phyloP scores from a whole-genome alignment of 352 stramenopile species.

The Pythium coloratum region DNA sequence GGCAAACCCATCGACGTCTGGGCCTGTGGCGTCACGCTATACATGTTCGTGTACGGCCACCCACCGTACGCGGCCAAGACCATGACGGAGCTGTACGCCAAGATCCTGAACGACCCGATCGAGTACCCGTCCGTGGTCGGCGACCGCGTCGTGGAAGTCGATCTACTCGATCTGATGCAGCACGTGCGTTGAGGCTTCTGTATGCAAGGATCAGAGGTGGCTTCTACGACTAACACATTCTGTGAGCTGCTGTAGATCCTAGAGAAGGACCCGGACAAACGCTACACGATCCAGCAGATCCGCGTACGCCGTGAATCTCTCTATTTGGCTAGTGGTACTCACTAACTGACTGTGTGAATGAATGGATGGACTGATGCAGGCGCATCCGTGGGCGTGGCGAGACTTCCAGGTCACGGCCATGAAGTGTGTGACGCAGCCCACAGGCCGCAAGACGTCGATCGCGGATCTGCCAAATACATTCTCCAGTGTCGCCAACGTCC shows the following conservation, averaged over 20 bases:
- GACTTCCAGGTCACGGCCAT: conserved; percentile 72
- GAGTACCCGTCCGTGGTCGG: conserved; percentile 44
- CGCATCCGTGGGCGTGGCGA: conserved; percentile 67
- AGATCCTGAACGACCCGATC: conserved; percentile 87
- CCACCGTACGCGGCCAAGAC: conserved; percentile 92
- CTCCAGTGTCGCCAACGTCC: conserved; percentile 46
- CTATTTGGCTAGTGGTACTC: neutral
- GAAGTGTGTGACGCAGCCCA: conserved; percentile 64
- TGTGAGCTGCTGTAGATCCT: conserved; percentile 45
- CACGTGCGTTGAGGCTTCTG: conserved; percentile 34
- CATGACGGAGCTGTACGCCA: conserved; percentile 90
- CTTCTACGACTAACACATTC: neutral
- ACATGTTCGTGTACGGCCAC: conserved; percentile 95
- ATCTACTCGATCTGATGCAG: conserved; percentile 65
- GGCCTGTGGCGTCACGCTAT: conserved; percentile 95
- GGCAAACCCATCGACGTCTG: conserved; percentile 92
- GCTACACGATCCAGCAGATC: conserved; percentile 68
- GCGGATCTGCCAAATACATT: conserved; percentile 38
- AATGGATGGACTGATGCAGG: conserved; percentile 24
- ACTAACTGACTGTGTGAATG: neutral
- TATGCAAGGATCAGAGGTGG: no score
- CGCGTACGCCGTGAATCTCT: conserved; percentile 38
- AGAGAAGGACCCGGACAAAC: conserved; percentile 62
- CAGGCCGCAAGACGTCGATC: conserved; percentile 43
- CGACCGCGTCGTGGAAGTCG: conserved; percentile 49